Base-by-base conservation (phyloP, 768 basidiomycete genomes). In the Lentinula raphanica region DNA sequence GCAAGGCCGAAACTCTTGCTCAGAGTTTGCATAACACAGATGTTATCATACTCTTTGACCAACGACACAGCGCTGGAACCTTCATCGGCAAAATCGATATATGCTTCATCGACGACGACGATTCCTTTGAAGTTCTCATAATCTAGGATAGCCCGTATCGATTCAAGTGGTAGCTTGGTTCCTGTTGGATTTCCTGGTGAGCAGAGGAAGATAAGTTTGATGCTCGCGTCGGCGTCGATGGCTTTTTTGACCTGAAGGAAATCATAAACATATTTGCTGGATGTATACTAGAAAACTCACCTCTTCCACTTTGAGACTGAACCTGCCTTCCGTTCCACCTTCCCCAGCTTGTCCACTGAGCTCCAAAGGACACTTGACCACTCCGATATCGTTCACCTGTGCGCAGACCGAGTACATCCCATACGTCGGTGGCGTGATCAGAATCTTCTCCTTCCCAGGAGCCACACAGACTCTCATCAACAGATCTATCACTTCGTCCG, bases 141-240 rank as follows among this genome's bases (percentile, higher is more conserved):
- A 29, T 94, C 86, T 25, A 96, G 75, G 15, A 98, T 71, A 9
- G 79, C 66, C 1, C 83, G 80, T 59, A 98, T 76, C 12, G 86
- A 79, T 9, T 79, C 65, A 25, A 95, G 81, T 0, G 92, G 81
- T 54, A 98, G 84, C 27, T 87, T 71, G 0, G 95, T 98, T 8
- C 94, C 94, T 0, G 94, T 95, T 0, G 97, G 97, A 69, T 98
- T 99, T 2, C 97, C 97, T 2, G 97, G 97, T 1, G 96, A 98
- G 71, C 94, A 97, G 45, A 98, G 79, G 78, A 98, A 93, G 59
- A 96, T 80, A 36, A 99, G 81, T 65, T 98, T 97, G 71, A 97
- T 92, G 3, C 79, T 75, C 1, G 88, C 84, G 67, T 95, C 85
- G 5, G 77, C 77, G 32, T 81, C 78, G 58, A 95, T 76, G 0